Base-by-base conservation (phyloP, 2,329 filamentous ascomycete genomes). In the Penicillium brevicompactum region DNA sequence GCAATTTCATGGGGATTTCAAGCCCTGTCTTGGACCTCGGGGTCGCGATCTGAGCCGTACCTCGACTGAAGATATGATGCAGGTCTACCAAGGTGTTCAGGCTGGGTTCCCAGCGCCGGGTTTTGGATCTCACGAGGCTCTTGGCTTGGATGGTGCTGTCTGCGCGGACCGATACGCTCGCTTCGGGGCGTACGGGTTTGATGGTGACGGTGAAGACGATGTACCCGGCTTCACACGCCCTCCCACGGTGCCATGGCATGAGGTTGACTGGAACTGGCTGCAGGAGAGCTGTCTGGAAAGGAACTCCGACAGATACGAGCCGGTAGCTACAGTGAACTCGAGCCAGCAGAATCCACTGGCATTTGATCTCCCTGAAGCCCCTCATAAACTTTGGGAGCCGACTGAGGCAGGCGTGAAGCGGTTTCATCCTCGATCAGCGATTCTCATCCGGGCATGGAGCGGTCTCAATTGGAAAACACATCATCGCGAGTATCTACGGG, bases 381-480 rank as follows among this genome's bases (percentile, higher is more conserved):
- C 59, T 21, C 45, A 32, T 4, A 64, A 58, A 45, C 30, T 22
- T 27, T 38, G 21, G n/a, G 45, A 55, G 6, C 32, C 43, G 8
- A 7, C n/a, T 42, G 8, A 41, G 9, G 43, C 43, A 11, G 54
- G 44, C 6, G n/a, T 48, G 31, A 62, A 60, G 41, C 46, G n/a
- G n/a, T 54, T 56, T 38, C 59, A 67, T 52, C 42, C 65, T 13
- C 65, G 90, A 21, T 93, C 90, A 0, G 92, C 90, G 2, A 81
- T 97, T 5, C 84, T 97, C 1, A 83, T 97, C 22, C 84, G 92
- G 22, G 88, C 89, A 47, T 96, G 90, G 90, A 86, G 88, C 62
- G 88, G 89, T 63, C 95, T 89, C 63, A 66, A 84, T 8, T 97
- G 91, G 80, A 86, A 86, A 9, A 84, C 89, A 41, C 89, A 96